Conservation (phyloP, 2,329 filamentous ascomycete species). For the Sarocladiaceae sp. region DNA sequence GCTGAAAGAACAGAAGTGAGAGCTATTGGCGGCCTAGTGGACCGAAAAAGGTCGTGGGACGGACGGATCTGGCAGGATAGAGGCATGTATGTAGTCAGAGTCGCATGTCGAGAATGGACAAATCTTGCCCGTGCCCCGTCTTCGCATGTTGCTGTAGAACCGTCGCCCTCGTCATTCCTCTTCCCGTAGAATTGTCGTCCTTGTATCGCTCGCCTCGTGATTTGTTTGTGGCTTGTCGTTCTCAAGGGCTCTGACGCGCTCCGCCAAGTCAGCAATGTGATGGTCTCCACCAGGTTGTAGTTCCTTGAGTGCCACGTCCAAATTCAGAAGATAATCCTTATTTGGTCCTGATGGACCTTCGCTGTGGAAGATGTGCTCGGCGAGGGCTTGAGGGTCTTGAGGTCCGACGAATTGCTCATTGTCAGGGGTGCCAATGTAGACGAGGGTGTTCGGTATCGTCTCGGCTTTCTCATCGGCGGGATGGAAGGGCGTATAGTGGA, state of each 20-base stretch:
- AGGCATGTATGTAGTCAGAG: too few species aligned
- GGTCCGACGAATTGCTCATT: constrained; percentile 90
- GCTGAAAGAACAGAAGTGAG: constrained; percentile 5
- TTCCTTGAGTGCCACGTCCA: constrained; percentile 70
- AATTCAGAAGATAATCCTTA: constrained; percentile 77
- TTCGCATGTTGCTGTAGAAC: neutral
- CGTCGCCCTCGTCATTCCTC: neutral
- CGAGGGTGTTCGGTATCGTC: constrained; percentile 51
- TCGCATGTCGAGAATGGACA: constrained; percentile 4
- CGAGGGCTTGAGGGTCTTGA: constrained; percentile 73
- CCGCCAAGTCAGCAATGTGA: constrained; percentile 80
- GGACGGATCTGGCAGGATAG: neutral
- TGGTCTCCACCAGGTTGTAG: constrained; percentile 76
- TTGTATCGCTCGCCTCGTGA: constrained; percentile 1
- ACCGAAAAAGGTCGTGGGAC: neutral
- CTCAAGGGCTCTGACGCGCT: constrained; percentile 61
- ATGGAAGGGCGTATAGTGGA: constrained; percentile 85
- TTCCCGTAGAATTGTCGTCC: neutral
- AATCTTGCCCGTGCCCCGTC: neutral
- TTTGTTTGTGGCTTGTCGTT: constrained; percentile 1
- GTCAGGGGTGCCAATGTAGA: constrained; percentile 90
- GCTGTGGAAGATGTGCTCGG: constrained; percentile 74
- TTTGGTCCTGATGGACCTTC: constrained; percentile 84
- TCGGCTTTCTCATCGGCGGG: constrained; percentile 31
- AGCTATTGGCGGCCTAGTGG: neutral